Evolutionary conservation across 2,329 filamentous ascomycete species (phyloP).

Genomic region (Metarhizium brunneum): DNA sequence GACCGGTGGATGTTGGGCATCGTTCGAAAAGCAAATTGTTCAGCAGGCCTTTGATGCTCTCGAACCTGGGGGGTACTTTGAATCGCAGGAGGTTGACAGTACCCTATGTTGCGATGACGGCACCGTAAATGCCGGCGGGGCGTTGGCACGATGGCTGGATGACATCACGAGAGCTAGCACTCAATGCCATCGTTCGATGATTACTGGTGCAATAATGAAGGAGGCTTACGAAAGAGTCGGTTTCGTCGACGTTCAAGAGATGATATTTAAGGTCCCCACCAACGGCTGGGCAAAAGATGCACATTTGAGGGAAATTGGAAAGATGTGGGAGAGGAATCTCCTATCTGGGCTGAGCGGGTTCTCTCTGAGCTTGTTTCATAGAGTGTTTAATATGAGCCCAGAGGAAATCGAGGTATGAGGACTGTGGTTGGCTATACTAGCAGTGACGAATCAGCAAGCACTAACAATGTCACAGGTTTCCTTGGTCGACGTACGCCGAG

Average conservation of each 20-base stretch:
- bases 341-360: constrained; percentile 35
- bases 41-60: constrained; percentile 39
- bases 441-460: neutral
- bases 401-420: constrained; percentile 39
- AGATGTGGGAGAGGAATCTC: constrained; percentile 35
- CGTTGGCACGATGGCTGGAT: constrained; percentile 29
- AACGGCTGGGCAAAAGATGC: constrained; percentile 43
- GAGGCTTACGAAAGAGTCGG: constrained; percentile 36
- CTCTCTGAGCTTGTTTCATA: constrained; percentile 30
- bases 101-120: constrained; percentile 33
- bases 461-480: constrained; percentile 26
- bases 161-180: constrained; percentile 30
- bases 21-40: constrained; percentile 40
- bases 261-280: constrained; percentile 43
- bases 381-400: constrained; percentile 28
- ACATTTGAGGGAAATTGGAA: constrained; percentile 32
- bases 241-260: constrained; percentile 45
- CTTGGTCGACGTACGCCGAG: constrained; percentile 38
- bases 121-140: constrained; percentile 27
- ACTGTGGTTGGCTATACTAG: neutral
- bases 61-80: constrained; percentile 43
- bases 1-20: constrained; percentile 39
- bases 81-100: constrained; percentile 39
- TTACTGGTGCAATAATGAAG: constrained; percentile 24
- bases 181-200: constrained; percentile 26